Evolutionary conservation across 164 flowering plant species (phyloP).

Genomic region (Akebia trifoliata): DNA sequence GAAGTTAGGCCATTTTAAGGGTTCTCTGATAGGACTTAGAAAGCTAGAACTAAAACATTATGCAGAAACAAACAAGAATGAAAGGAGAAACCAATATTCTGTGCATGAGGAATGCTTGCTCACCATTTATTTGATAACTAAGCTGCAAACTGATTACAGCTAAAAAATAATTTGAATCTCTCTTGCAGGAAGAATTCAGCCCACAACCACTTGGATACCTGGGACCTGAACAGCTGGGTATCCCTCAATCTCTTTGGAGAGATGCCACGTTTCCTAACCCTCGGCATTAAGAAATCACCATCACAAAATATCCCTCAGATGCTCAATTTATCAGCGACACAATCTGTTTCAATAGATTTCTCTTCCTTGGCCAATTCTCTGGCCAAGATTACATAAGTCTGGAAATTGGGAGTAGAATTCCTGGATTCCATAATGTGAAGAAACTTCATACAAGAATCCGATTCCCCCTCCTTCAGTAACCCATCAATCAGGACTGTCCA

Average conservation of each 20-base stretch:
- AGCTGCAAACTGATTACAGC: background rate
- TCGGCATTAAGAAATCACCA: background rate
- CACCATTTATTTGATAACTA: constrained; percentile 4
- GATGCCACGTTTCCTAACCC: background rate
- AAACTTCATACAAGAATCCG: constrained; percentile 51
- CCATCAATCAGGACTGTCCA: constrained; percentile 80
- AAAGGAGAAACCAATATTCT: background rate
- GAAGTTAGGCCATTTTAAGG: background rate
- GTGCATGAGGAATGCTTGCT: background rate
- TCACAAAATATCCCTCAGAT: constrained; percentile 2
- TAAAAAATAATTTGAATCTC: constrained; percentile 1
- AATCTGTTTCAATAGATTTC: constrained; percentile 27
- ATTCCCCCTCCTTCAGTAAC: constrained; percentile 48
- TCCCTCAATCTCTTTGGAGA: constrained; percentile 5
- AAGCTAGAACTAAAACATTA: background rate
- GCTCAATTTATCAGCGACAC: constrained; percentile 25
- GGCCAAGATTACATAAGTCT: constrained; percentile 46
- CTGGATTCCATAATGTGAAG: constrained; percentile 54
- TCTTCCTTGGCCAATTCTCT: constrained; percentile 45
- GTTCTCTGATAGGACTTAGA: background rate
- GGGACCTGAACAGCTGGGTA: background rate
- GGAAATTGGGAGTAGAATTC: constrained; percentile 31
- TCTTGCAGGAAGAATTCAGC: constrained; percentile 3
- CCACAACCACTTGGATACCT: background rate
- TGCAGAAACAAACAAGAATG: background rate